Evolutionary conservation across 192 early-diverging fungal species (phyloP), one percentile per base, ranked within the genome.

Genomic region (Gonapodya prolifera): DNA sequence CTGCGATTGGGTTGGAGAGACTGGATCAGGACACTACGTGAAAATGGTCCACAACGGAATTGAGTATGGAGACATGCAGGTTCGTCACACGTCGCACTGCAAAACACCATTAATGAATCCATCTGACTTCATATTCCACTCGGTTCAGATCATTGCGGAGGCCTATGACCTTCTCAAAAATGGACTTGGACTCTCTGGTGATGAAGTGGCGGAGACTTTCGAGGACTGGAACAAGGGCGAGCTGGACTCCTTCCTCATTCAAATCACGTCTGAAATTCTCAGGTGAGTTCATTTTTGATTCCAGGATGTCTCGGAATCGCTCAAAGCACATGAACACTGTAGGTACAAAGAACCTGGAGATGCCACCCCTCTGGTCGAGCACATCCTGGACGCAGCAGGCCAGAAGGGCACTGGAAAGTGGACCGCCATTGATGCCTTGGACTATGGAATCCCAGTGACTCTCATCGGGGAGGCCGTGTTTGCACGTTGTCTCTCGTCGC

Each of bases 31-130:
- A 69, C 96, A 99, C 90, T 99, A 96, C 86, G 95, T 99, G 87
- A 99, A 99, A 91, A 97, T 99, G 97, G 95, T 99, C 75, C 96
- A 99, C 91, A 99, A 99, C 85, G 95, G 95, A 82, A 98, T 98
- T 79, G 97, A 98, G 86, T 98, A 98, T 83, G 97, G 97, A 80
- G 97, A 98, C 85, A 98, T 99, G 97, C 97, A 98, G 87, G 45
- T 61, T 8, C 8, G 45, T 16, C 45, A 61, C 45, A 8, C 45
- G 8, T 16, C 23, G 23, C 45, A 61, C 45, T 61, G 8, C 45
- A 61, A 61, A 23, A 61, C 45, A 23, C 8, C 23, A 61, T 61
- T 61, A 16, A 23, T 61, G 45, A 23, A 8, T 16, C 23, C 8
- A 61, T 61, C 8, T 61, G 45, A 23, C 45, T 16, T 61, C 8